Evolutionary conservation across 768 basidiomycete genomes (phyloP).

Genomic region (Lyophyllum atratum): DNA sequence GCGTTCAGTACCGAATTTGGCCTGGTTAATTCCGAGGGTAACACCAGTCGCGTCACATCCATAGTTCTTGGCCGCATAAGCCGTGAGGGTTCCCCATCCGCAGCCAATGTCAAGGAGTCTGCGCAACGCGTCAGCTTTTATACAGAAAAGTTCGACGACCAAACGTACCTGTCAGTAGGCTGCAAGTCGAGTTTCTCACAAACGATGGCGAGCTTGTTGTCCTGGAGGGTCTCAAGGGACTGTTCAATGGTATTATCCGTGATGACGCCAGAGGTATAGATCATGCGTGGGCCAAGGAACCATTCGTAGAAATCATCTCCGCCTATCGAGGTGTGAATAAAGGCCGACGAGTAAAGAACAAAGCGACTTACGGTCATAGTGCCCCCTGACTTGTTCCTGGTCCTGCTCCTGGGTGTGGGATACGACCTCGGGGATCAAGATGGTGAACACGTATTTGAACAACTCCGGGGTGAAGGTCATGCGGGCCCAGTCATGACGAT

Average conservation of each 20-base stretch:
- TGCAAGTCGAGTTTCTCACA: constrained; percentile 93
- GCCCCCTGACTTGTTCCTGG: constrained; percentile 91
- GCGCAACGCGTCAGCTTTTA: constrained; percentile 7
- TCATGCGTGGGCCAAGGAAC: constrained; percentile 96
- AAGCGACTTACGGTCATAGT: constrained; percentile 81
- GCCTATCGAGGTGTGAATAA: constrained; percentile 37
- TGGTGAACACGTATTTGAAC: constrained; percentile 90
- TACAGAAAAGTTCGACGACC: constrained; percentile 23
- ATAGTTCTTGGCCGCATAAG: constrained; percentile 97
- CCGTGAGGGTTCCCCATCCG: constrained; percentile 95
- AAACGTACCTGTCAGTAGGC: constrained; percentile 65
- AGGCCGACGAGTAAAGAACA: background rate
- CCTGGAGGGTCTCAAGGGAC: constrained; percentile 92
- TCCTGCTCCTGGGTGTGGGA: constrained; percentile 91
- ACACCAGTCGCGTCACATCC: constrained; percentile 96
- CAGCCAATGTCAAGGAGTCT: constrained; percentile 84
- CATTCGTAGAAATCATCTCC: constrained; percentile 97
- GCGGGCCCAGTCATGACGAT: constrained; percentile 93
- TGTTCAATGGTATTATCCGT: constrained; percentile 68
- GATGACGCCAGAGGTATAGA: constrained; percentile 95
- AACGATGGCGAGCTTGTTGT: constrained; percentile 95
- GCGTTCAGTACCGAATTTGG: constrained; percentile 88
- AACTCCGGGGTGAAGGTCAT: constrained; percentile 90
- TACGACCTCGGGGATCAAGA: constrained; percentile 91
- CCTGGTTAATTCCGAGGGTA: constrained; percentile 89